phyloP scores from a whole-genome alignment of 805 yeast species.

The Vanderwaltozyma tropicalis region DNA sequence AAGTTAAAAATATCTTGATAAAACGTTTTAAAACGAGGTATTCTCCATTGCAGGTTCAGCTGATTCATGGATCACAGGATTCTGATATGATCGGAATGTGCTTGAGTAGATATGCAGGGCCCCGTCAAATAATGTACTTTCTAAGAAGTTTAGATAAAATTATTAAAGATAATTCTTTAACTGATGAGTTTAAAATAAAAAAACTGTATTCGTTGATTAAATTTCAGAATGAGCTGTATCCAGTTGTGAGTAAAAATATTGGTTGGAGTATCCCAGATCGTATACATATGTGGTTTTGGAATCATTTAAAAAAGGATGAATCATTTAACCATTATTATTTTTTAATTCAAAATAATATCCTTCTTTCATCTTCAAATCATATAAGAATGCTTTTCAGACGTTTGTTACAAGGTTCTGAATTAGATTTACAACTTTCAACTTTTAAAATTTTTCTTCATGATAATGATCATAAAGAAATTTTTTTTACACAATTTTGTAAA shows the following conservation, averaged over 20 bases:
- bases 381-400: conserved; percentile 8
- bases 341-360: conserved; percentile 17
- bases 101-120: conserved; percentile 8
- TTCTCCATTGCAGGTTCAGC: conserved; percentile 1
- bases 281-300: conserved; percentile 23
- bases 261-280: conserved; percentile 13
- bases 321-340: conserved; percentile 18
- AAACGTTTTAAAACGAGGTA: conserved; percentile 5
- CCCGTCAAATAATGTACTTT: not conserved
- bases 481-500: conserved; percentile 12
- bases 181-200: conserved; percentile 5
- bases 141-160: not conserved
- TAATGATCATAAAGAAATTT: conserved; percentile 6
- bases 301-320: conserved; percentile 9
- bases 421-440: conserved; percentile 19
- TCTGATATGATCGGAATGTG: conserved; percentile 7
- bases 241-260: conserved; percentile 4
- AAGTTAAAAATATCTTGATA: conserved; percentile 1
- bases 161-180: not conserved
- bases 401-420: conserved; percentile 21
- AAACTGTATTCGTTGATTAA: conserved; percentile 13
- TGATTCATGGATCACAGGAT: conserved; percentile 4
- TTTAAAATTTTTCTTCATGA: conserved; percentile 18
- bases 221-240: conserved; percentile 13
- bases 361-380: conserved; percentile 9